Conservation (phyloP, 805 yeast genomes). For the Yarrowia sp. region DNA sequence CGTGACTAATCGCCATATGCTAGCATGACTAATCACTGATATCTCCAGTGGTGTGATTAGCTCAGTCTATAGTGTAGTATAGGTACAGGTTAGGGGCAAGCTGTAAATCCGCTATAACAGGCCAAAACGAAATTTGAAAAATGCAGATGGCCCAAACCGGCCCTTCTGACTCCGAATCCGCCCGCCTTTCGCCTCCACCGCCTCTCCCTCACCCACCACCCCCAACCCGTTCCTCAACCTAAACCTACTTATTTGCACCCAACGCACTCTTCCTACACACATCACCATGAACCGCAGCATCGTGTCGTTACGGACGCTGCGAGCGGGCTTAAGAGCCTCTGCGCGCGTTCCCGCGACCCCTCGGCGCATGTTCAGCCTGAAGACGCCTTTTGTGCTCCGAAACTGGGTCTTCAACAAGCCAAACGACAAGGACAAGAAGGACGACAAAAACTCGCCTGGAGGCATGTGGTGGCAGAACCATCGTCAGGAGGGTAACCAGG, state of each 20-base stretch:
- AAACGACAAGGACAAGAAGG: background rate
- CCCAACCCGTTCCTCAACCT: background rate
- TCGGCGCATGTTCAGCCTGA: background rate
- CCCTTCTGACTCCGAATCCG: background rate
- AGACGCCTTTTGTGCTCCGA: background rate
- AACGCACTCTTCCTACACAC: background rate
- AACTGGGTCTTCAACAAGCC: conserved; percentile 21
- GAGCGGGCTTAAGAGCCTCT: conserved; percentile 5
- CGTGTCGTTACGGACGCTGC: conserved; percentile 25
- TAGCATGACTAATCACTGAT: too few relatives aligned
- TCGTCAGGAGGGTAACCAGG: background rate
- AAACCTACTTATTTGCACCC: background rate
- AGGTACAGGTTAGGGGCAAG: background rate
- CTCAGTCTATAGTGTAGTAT: background rate
- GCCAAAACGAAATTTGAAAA: background rate
- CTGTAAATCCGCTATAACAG: too few relatives aligned
- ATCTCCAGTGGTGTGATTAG: background rate
- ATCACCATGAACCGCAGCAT: conserved; percentile 8
- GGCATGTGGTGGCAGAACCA: conserved; percentile 26
- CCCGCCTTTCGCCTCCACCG: background rate
- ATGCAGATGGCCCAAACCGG: background rate
- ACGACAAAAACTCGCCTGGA: conserved; percentile 3
- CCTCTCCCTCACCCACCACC: background rate
- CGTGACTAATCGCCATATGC: too few relatives aligned
- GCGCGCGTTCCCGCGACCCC: background rate